Evolutionary conservation across 768 basidiomycete genomes (phyloP).

Genomic region (Agaricus subrufescens): DNA sequence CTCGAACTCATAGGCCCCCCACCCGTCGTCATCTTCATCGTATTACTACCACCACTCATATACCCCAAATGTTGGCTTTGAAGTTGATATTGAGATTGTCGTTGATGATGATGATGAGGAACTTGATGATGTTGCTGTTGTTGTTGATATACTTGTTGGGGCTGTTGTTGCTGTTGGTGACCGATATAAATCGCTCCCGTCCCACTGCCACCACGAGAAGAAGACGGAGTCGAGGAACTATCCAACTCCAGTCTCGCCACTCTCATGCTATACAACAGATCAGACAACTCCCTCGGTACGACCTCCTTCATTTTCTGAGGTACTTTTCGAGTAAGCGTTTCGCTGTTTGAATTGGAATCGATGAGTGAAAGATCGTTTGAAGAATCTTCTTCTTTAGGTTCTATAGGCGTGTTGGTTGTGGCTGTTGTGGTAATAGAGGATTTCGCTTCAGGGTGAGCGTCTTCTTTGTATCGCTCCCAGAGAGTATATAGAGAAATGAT

Average conservation of each 20-base stretch:
- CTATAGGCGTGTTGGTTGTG: background rate
- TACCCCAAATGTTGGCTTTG: conserved; percentile 32
- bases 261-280: background rate
- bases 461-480: conserved; percentile 82
- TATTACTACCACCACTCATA: background rate
- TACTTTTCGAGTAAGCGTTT: background rate
- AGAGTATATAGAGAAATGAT: conserved; percentile 86
- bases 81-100: background rate
- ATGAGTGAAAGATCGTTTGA: background rate
- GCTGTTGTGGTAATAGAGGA: conserved; percentile 22
- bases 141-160: conserved; percentile 13
- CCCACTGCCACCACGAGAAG: background rate
- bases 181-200: background rate
- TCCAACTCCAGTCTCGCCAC: background rate
- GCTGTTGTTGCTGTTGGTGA: background rate
- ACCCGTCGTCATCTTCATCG: background rate
- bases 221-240: background rate
- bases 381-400: background rate
- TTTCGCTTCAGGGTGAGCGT: conserved; percentile 34
- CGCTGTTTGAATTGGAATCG: background rate
- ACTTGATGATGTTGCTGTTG: background rate
- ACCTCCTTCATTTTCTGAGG: background rate
- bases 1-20: background rate
- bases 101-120: background rate
- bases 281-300: background rate